Evolutionary conservation across 257 asterid genomes (phyloP), one percentile per base, ranked within the genome.

Genomic region (Marsdenia floribunda): DNA sequence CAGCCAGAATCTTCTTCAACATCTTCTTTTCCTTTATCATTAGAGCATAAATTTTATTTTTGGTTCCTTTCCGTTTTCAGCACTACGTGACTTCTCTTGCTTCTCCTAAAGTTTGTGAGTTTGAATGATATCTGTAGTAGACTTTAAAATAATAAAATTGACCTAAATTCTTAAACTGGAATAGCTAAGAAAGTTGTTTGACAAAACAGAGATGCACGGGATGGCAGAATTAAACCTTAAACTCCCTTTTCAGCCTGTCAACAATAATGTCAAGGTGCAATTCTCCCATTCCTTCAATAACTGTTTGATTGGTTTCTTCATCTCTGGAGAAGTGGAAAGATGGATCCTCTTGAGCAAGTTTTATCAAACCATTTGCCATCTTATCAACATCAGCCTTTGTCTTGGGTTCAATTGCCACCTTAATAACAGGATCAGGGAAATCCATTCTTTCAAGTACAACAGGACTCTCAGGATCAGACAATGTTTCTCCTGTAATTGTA

Each of bases 251-350:
- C 82, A 95, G 97, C 82, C 99, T 83, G 81, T 95, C 99, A 46
- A 95, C 98, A 65, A 95, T 95, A 75, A 95, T 95, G 79, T 95
- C 98, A 26, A 95, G 96, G 81, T 95, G 96, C 84, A 95, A 80
- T 75, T 95, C 99, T 49, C 99, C 98, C 99, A 95, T 92, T 78
- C 99, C 99, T 86, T 95, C 98, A 53, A 95, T 95, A 67, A 95
- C 96, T 5, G 99, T 92, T 82, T 95, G 98, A 77, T 90, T 92
- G 68, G 90, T 76, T 85, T 92, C 98, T 35, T 95, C 98, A 83
- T 95, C 99, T 46, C 99, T 83, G 40, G 99, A 92, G 71, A 95
- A 95, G 79, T 95, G 99, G 84, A 95, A 95, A 60, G 99, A 95
- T 0, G 98, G 98, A 85, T 95, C 99, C 82, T 95, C 99, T 82